Conservation (phyloP, 2,329 filamentous ascomycete genomes). For the Penicillium sp. region DNA sequence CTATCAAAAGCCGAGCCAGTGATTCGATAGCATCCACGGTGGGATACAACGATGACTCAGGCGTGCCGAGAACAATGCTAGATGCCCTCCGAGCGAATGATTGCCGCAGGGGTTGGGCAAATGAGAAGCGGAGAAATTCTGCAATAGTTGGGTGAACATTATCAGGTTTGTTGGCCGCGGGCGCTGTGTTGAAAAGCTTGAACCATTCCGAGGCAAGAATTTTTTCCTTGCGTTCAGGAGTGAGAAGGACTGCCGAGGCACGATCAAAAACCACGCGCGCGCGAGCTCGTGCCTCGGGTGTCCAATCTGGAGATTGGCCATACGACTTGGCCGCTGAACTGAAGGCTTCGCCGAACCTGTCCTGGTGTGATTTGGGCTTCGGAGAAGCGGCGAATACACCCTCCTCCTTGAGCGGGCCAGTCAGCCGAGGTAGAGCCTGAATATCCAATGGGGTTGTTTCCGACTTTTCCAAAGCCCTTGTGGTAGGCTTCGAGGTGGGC, state of each 20-base stretch:
- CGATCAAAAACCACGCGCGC: slow-evolving; percentile 36
- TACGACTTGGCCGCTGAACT: slow-evolving; percentile 44
- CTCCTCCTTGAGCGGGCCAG: slow-evolving; percentile 45
- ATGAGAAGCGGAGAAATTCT: slow-evolving; percentile 44
- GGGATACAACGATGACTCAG: slow-evolving; percentile 62
- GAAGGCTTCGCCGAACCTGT: slow-evolving; percentile 39
- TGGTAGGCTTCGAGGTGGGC: too few relatives aligned
- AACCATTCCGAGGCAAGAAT: slow-evolving; percentile 37
- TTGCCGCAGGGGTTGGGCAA: slow-evolving; percentile 66
- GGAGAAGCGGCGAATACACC: slow-evolving; percentile 44
- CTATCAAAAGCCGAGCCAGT: slow-evolving; percentile 62
- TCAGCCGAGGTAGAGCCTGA: slow-evolving; percentile 47
- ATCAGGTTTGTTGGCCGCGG: slow-evolving; percentile 43
- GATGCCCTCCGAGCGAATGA: slow-evolving; percentile 61
- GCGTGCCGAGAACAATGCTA: slow-evolving; percentile 64
- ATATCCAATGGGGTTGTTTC: slow-evolving; percentile 39
- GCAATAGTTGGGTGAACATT: slow-evolving; percentile 47
- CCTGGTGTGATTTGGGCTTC: slow-evolving; percentile 32
- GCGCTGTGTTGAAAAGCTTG: slow-evolving; percentile 32
- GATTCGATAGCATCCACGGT: slow-evolving; percentile 68
- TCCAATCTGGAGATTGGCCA: slow-evolving; percentile 43
- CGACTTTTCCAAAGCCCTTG: slow-evolving; percentile 35
- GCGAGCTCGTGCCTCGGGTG: slow-evolving; percentile 35
- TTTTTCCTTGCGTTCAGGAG: slow-evolving; percentile 37
- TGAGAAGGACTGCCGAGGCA: slow-evolving; percentile 37